Evolutionary conservation across 1,284 basidiomycete species (phyloP), one percentile per base, ranked within the genome.

Genomic region (Boletellus sp.): DNA sequence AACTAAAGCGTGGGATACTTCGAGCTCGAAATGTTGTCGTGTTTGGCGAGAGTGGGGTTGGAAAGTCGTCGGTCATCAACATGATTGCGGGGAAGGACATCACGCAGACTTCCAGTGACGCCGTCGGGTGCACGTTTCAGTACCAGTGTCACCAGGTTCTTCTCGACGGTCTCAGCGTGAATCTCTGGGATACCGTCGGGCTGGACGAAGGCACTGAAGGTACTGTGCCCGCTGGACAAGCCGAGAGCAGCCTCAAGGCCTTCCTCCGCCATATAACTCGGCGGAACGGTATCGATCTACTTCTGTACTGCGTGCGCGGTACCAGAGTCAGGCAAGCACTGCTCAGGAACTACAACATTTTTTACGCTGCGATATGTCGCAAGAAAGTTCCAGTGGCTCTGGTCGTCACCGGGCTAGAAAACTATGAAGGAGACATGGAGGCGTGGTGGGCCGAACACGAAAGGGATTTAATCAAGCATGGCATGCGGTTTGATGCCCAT

Each of bases 371-470:
- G 8, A 54, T 67, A 47, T 68, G 62, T 42, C 49, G 60, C 60
- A 57, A 57, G 58, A 63, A 57, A 48, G 63, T 70, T 16, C 67
- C 66, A 1, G 58, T 72, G 10, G 65, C 64, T n/a, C 49, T 68
- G 47, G 56, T 71, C 11, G 58, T 69, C 15, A 71, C 68, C 12
- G 60, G 59, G n/a, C 55, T 72, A n/a, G 70, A 69, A 54, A 59
- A 70, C 40, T 66, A 68, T 8, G 57, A 65, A 37, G 57, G 44
- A 39, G 50, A 65, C 3, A 70, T 71, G 69, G 66, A 71, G 12
- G 21, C 28, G 3, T 69, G 67, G 69, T 72, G 68, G 70, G 35
- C 24, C 15, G 55, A 58, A 42, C 63, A 72, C 19, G 59, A 63
- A 50, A 52, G 55, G 35, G 67, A 67, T 41, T 43, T 66, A 32